Conservation (phyloP, 768 basidiomycete genomes). For the Boletus rex-veris region DNA sequence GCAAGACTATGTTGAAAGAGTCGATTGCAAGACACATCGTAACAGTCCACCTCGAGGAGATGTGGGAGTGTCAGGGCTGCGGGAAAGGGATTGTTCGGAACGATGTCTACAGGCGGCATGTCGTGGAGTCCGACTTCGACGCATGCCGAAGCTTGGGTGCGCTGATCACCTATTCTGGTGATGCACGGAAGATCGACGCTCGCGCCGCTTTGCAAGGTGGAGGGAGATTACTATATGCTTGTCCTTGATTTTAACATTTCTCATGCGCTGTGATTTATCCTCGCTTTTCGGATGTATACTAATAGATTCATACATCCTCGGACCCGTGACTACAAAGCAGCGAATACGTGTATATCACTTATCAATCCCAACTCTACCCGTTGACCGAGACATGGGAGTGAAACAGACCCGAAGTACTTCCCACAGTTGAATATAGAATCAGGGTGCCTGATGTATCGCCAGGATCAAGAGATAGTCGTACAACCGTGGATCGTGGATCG, state of each 20-base stretch:
- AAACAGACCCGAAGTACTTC: no score
- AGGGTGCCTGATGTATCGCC: no score
- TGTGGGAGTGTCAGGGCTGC: background rate
- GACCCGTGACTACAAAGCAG: no score
- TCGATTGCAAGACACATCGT: slow-evolving; percentile 19
- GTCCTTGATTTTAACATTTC: background rate
- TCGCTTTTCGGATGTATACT: no score
- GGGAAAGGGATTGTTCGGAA: slow-evolving; percentile 6
- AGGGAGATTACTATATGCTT: background rate
- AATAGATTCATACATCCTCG: no score
- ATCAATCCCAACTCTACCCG: no score
- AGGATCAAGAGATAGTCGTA: no score
- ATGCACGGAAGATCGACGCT: slow-evolving; percentile 1
- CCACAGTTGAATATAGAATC: no score
- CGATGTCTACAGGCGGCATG: slow-evolving; percentile 11
- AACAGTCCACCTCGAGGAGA: slow-evolving; percentile 13
- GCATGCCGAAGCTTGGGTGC: slow-evolving; percentile 6
- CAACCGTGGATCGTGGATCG: no score
- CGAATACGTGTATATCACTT: no score
- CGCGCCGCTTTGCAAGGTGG: slow-evolving; percentile 4
- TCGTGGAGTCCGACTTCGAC: background rate
- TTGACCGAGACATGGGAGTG: no score
- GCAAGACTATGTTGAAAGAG: slow-evolving; percentile 21
- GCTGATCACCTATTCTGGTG: slow-evolving; percentile 7
- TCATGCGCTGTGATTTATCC: background rate